Evolutionary conservation across 148 eudicot species (phyloP).

Genomic region (Euryodendron excelsum): DNA sequence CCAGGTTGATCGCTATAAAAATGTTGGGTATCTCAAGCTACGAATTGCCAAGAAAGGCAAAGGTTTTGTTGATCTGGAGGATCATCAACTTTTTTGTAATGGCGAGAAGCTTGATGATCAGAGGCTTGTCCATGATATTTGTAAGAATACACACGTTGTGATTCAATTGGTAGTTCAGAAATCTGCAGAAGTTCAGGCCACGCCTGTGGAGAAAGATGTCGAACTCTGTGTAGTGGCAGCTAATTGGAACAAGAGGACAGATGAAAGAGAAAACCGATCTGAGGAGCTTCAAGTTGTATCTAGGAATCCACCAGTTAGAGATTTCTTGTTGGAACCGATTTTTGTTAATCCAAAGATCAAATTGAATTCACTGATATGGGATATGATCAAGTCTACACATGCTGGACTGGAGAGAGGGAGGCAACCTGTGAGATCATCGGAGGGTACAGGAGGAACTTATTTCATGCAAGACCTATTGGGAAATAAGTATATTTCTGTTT

Average conservation of each 20-base stretch:
- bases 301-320: conserved; percentile 30
- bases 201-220: conserved; percentile 47
- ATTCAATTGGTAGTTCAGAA: conserved; percentile 68
- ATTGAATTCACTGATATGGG: conserved; percentile 33
- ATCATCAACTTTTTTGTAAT: conserved; percentile 49
- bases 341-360: conserved; percentile 43
- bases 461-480: conserved; percentile 57
- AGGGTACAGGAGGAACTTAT: conserved; percentile 80
- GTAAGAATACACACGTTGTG: conserved; percentile 46
- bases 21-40: conserved; percentile 66
- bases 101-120: conserved; percentile 64
- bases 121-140: conserved; percentile 49
- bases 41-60: conserved; percentile 52
- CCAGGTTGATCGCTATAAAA: conserved; percentile 58
- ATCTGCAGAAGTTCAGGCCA: conserved; percentile 57
- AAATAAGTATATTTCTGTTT: conserved; percentile 52
- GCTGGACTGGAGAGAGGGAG: conserved; percentile 55
- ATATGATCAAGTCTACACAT: conserved; percentile 44
- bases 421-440: conserved; percentile 60
- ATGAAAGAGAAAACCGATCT: conserved; percentile 9
- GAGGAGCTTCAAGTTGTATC: conserved; percentile 13
- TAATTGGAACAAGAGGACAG: conserved; percentile 21
- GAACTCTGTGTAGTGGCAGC: conserved; percentile 61
- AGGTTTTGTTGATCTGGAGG: conserved; percentile 46
- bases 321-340: conserved; percentile 54